These are phyloP conservation scores for Exidia glandulosa DNA, from an alignment of 768 basidiomycete species.

Conservation along the genomic window DNA sequence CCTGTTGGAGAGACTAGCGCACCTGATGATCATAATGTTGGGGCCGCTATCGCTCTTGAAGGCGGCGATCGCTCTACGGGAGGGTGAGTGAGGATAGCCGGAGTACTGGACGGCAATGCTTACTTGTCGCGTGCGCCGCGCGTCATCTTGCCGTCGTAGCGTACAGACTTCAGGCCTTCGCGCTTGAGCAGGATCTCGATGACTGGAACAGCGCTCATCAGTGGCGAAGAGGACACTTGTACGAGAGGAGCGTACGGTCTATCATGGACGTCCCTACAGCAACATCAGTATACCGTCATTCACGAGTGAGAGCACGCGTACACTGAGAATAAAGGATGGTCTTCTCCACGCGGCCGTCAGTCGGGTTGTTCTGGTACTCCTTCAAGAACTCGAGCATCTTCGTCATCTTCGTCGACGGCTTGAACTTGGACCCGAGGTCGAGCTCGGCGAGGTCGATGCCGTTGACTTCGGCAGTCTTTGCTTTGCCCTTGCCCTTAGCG, in stretches of 20 bases:
- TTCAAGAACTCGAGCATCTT: conserved; percentile 44
- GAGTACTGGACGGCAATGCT: not conserved
- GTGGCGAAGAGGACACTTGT: not conserved
- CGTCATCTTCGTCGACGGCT: conserved; percentile 61
- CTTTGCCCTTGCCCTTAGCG: conserved; percentile 13
- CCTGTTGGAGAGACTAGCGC: conserved; percentile 5
- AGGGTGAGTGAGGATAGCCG: not conserved
- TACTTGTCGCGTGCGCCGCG: conserved; percentile 34
- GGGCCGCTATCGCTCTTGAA: conserved; percentile 51
- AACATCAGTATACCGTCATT: not conserved
- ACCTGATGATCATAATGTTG: conserved; percentile 59
- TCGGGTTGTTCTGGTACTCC: conserved; percentile 24
- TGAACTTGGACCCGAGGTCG: conserved; percentile 27
- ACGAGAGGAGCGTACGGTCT: conserved; percentile 25
- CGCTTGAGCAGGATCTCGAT: conserved; percentile 49
- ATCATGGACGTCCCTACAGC: conserved; percentile 61
- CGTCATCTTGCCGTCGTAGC: conserved; percentile 65
- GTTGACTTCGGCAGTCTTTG: conserved; percentile 4
- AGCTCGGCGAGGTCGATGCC: conserved; percentile 32
- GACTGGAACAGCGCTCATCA: conserved; percentile 3
- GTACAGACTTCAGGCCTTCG: conserved; percentile 44
- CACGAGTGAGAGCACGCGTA: conserved; percentile 17
- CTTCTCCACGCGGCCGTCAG: conserved; percentile 49
- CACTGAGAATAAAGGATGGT: conserved; percentile 64
- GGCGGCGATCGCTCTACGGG: conserved; percentile 25